A percentile compares a stretch with the other conserved stretches of the same genome.
phyloP scores from a whole-genome alignment of 2,329 filamentous ascomycete genomes.

The Cercospora canescens region DNA sequence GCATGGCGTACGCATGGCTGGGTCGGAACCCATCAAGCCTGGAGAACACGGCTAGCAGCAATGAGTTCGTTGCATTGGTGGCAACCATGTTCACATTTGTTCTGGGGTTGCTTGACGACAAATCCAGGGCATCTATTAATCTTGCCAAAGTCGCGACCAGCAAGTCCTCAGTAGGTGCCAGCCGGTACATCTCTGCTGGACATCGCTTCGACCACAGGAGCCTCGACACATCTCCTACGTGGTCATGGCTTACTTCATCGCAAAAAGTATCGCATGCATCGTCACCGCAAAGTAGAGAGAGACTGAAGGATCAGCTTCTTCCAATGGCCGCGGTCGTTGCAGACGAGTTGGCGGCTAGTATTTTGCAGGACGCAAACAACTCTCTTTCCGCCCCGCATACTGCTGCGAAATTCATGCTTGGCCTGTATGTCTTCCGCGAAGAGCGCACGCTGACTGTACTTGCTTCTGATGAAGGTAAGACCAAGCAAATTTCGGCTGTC shows the following conservation, averaged over 20 bases:
- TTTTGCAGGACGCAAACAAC: background rate
- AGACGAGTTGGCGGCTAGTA: constrained; percentile 22
- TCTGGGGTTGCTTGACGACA: constrained; percentile 31
- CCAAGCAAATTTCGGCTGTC: constrained; percentile 61
- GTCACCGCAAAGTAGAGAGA: constrained; percentile 17
- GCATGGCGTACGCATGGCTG: constrained; percentile 28
- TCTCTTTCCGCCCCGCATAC: constrained; percentile 3
- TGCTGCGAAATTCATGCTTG: constrained; percentile 51
- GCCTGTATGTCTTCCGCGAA: constrained; percentile 82
- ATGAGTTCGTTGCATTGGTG: constrained; percentile 42
- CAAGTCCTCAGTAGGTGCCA: constrained; percentile 2
- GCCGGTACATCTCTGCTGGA: background rate
- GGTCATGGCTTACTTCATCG: constrained; percentile 26
- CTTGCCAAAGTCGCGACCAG: constrained; percentile 28
- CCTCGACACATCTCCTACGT: constrained; percentile 15
- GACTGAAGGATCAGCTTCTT: constrained; percentile 30
- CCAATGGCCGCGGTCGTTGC: constrained; percentile 29
- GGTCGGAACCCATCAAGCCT: constrained; percentile 13
- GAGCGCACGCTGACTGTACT: constrained; percentile 76
- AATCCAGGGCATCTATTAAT: constrained; percentile 29
- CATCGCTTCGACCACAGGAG: background rate
- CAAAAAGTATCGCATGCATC: background rate
- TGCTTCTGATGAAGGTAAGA: background rate
- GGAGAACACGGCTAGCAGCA: constrained; percentile 16
- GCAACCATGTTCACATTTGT: constrained; percentile 42